A percentile compares a stretch with the other conserved stretches of the same genome.
phyloP scores from a whole-genome alignment of 176 grass and related monocot species.

The Lolium rigidum region DNA sequence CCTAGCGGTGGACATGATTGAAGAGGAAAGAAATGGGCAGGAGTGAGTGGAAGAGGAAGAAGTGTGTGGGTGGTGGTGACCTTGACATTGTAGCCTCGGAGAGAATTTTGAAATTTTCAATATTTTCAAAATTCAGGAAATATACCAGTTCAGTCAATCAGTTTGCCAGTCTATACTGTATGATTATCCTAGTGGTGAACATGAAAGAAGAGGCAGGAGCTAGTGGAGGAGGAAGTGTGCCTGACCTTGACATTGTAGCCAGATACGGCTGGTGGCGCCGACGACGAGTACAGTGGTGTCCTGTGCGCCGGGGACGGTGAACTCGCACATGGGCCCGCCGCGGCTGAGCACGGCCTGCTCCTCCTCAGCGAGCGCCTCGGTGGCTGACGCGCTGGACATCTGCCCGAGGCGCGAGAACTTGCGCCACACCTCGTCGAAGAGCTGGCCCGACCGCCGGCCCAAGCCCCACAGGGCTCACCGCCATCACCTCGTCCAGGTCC shows the following conservation, averaged over 20 bases:
- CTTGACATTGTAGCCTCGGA: too few species aligned
- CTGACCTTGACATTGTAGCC: conserved; percentile 94
- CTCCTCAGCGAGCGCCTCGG: conserved; percentile 52
- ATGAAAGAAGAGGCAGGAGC: not conserved
- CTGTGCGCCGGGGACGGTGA: conserved; percentile 87
- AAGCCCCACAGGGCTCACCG: conserved; percentile 87
- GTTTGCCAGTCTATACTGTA: not conserved
- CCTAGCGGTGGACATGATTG: too few species aligned
- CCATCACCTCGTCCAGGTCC: conserved; percentile 78
- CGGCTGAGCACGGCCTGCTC: conserved; percentile 65
- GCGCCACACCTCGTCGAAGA: conserved; percentile 98
- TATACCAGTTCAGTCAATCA: not conserved
- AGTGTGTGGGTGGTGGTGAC: too few species aligned
- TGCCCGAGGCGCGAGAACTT: conserved; percentile 98
- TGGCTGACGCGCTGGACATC: conserved; percentile 70
- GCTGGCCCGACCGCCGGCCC: conserved; percentile 79
- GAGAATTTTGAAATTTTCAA: not conserved
- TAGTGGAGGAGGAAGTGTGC: not conserved
- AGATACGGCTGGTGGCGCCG: conserved; percentile 82
- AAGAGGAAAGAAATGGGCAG: too few species aligned
- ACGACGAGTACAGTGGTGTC: conserved; percentile 94
- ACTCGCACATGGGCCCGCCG: conserved; percentile 94
- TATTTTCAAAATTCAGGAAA: not conserved
- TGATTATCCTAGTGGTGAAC: conserved; percentile 7
- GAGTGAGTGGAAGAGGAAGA: too few species aligned